Conservation (phyloP, 257 asterid genomes). For the Agastache rugosa region DNA sequence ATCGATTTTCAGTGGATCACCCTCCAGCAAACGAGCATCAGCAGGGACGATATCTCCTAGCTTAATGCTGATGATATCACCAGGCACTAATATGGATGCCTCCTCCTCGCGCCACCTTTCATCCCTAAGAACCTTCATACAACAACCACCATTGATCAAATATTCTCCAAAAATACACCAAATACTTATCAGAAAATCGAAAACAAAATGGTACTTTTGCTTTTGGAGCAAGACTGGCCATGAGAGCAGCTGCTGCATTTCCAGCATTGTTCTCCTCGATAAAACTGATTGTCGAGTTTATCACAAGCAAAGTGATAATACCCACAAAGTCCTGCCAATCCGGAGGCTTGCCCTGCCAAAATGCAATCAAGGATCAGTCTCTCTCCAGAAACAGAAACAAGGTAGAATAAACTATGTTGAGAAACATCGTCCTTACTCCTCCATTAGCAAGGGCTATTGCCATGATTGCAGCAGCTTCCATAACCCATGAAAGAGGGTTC, state of each 20-base stretch:
- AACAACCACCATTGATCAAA: conserved; percentile 37
- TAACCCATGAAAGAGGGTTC: conserved; percentile 99
- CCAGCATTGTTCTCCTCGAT: conserved; percentile 99
- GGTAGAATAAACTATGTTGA: conserved; percentile 2
- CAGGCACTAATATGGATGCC: conserved; percentile 84
- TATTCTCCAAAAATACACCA: conserved; percentile 8
- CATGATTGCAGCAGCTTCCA: conserved; percentile 99
- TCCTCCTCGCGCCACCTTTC: conserved; percentile 96
- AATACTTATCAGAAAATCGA: conserved; percentile 1
- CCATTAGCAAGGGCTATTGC: conserved; percentile 99
- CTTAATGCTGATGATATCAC: conserved; percentile 85
- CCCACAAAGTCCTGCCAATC: conserved; percentile 99
- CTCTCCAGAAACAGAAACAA: neutral
- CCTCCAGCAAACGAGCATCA: conserved; percentile 93
- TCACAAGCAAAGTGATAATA: conserved; percentile 81
- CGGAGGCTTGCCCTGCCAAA: conserved; percentile 91
- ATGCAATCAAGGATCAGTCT: conserved; percentile 1
- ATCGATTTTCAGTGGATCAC: conserved; percentile 95
- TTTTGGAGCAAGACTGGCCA: conserved; percentile 98
- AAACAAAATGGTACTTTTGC: conserved; percentile 59
- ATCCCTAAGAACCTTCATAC: conserved; percentile 82
- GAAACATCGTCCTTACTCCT: conserved; percentile 62
- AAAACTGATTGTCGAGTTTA: conserved; percentile 95
- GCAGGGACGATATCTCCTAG: conserved; percentile 97
- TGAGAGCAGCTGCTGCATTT: conserved; percentile 99